Evolutionary conservation across 2,329 filamentous ascomycete genomes (phyloP).

Genomic region (Aureobasidium vineae): DNA sequence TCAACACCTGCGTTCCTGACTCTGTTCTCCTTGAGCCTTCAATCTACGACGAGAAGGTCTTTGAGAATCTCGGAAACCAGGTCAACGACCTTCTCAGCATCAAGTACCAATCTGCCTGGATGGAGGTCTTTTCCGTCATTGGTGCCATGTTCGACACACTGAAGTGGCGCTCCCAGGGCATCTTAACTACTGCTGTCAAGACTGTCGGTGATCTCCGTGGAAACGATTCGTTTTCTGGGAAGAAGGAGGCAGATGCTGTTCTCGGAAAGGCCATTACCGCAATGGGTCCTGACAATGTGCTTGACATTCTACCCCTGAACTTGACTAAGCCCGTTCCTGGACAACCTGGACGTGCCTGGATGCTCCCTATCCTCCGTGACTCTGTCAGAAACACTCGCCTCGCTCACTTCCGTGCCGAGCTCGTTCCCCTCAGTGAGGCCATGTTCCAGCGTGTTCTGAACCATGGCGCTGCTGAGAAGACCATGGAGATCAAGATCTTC

Average conservation of each 20-base stretch:
- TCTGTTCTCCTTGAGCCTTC: slow-evolving; percentile 84
- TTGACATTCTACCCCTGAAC: slow-evolving; percentile 82
- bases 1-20: slow-evolving; percentile 83
- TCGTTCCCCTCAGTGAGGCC: slow-evolving; percentile 83
- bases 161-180: slow-evolving; percentile 78
- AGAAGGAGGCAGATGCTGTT: slow-evolving; percentile 91
- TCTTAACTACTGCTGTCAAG: slow-evolving; percentile 71
- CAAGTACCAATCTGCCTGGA: slow-evolving; percentile 91
- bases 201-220: slow-evolving; percentile 82
- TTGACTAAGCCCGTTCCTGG: slow-evolving; percentile 72
- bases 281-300: slow-evolving; percentile 83
- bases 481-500: slow-evolving; percentile 95
- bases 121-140: slow-evolving; percentile 88
- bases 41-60: slow-evolving; percentile 83
- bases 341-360: slow-evolving; percentile 86
- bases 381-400: slow-evolving; percentile 86
- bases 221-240: slow-evolving; percentile 84
- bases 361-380: slow-evolving; percentile 87
- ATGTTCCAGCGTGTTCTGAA: slow-evolving; percentile 89
- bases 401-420: slow-evolving; percentile 77
- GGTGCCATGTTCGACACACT: slow-evolving; percentile 83
- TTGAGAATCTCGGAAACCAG: slow-evolving; percentile 75
- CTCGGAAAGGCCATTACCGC: slow-evolving; percentile 83
- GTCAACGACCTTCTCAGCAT: slow-evolving; percentile 76
- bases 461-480: slow-evolving; percentile 78